phyloP scores from a whole-genome alignment of 1,284 basidiomycete genomes.

The Papiliotrema laurentii region DNA sequence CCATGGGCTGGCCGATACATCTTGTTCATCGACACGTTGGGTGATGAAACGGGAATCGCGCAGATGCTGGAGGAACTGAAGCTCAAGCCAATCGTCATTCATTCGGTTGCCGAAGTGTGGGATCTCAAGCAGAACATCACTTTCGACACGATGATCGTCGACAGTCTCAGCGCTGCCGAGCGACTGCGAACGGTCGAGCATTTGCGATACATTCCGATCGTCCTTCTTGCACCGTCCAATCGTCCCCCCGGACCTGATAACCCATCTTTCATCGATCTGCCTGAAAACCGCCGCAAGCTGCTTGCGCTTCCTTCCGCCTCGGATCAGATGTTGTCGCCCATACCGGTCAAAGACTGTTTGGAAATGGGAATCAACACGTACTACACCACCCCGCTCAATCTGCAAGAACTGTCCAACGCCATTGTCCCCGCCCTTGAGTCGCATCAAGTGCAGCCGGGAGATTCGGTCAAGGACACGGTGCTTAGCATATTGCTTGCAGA shows the following conservation, averaged over 20 bases:
- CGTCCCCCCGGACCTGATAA: constrained; percentile 32
- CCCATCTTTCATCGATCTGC: constrained; percentile 44
- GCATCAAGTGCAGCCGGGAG: constrained; percentile 75
- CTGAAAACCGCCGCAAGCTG: constrained; percentile 36
- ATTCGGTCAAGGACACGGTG: constrained; percentile 74
- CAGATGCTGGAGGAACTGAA: constrained; percentile 74
- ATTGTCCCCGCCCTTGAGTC: constrained; percentile 92
- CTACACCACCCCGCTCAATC: constrained; percentile 76
- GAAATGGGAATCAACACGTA: constrained; percentile 49
- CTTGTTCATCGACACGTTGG: constrained; percentile 83
- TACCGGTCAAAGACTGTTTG: constrained; percentile 48
- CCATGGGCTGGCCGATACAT: constrained; percentile 67
- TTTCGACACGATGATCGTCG: constrained; percentile 94
- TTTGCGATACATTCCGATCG: constrained; percentile 92
- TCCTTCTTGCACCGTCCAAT: constrained; percentile 72
- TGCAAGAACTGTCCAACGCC: constrained; percentile 86
- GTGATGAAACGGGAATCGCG: constrained; percentile 71
- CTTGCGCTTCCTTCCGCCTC: constrained; percentile 38
- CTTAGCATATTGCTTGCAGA: constrained; percentile 96
- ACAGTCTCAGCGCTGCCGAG: constrained; percentile 81
- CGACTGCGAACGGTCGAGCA: constrained; percentile 88
- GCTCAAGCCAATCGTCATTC: constrained; percentile 73
- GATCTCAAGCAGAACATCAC: constrained; percentile 65
- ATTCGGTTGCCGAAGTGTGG: constrained; percentile 70
- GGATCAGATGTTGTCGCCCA: constrained; percentile 42